Base-by-base conservation (phyloP, 83 land plant species). In the Isoetes engelmannii region DNA sequence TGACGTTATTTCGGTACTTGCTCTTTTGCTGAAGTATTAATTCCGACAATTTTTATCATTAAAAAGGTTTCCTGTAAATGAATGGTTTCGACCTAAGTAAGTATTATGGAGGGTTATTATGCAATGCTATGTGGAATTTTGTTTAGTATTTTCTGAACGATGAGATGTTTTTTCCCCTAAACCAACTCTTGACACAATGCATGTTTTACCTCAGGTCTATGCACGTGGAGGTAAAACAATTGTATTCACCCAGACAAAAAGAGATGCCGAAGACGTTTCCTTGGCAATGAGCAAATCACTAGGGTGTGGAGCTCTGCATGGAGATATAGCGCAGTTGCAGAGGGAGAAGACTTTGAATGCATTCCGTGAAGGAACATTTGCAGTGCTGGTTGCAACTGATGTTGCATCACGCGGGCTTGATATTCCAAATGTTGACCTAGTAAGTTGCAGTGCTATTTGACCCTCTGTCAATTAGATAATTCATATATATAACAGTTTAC, bases 391-490 rank as follows among this genome's bases (percentile, higher is more conserved):
- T 75, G 99, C 99, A 57, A 94, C 99, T 68, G 99, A 94, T 84
- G 97, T 94, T 72, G 99, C 99, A 49, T 72, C 99, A 37, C 92
- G 99, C 67, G 99, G 99, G 20, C 93, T 94, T 44, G 99, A 94
- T 69, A 86, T 94, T 48, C 90, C 99, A 10, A 82, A 94, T 76
- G 99, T 94, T 77, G 99, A 94, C 77, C 76, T 94, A 57, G 92
- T 94, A 68, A 65, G 85, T 79, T 43, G 20, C 12, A 9, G 54
- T 1, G 0, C 12, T 51, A 12, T 51, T 51, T 51, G 54, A 12
- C 15, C 54, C 54, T 51, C 54, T 51, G 12, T 51, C 15, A 10
- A 51, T 1, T 12, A 12, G 12, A 15, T 3, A 10, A 51, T 51
- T 28, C 2, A 28, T 28, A 28, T 28, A 2, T 28, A 0, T 28